Conservation (phyloP, 495 filamentous ascomycete species). For the Penicillium alfredii region DNA sequence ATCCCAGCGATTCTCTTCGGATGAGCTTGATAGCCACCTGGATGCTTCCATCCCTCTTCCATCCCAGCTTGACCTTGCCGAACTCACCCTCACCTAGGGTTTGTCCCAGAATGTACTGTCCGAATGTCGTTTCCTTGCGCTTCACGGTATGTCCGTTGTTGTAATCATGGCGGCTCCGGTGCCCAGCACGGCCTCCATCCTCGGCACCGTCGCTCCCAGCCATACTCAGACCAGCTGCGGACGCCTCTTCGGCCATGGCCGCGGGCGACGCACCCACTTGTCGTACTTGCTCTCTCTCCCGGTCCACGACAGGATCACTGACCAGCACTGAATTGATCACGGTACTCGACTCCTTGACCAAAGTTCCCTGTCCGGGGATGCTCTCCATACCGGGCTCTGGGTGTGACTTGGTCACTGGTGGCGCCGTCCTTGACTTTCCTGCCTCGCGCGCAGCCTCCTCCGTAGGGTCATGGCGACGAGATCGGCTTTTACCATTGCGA, state of each 20-base stretch:
- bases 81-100: constrained; percentile 99
- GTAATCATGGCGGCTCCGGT: constrained; percentile 76
- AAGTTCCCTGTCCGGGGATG: constrained; percentile 17
- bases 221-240: constrained; percentile 49
- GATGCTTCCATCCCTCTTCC: constrained; percentile 91
- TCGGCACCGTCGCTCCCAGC: constrained; percentile 51
- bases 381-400: constrained; percentile 24
- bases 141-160: constrained; percentile 39
- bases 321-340: constrained; percentile 74
- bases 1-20: constrained; percentile 77
- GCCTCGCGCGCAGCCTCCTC: constrained; percentile 23
- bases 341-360: constrained; percentile 37
- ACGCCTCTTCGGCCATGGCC: constrained; percentile 42
- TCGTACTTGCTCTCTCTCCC: constrained; percentile 70
- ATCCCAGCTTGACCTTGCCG: constrained; percentile 98
- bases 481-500: constrained; percentile 29
- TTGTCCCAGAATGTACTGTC: constrained; percentile 90
- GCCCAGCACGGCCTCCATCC: constrained; percentile 54
- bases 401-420: constrained; percentile 9
- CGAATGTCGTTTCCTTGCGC: constrained; percentile 81
- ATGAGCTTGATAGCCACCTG: constrained; percentile 99
- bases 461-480: constrained; percentile 28
- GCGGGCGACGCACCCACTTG: constrained; percentile 56
- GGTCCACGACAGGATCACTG: constrained; percentile 72
- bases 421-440: constrained; percentile 12